Evolutionary conservation across 23 red algal genomes (phyloP), one percentile per base, ranked within the genome.

Genomic region (Gracilariopsis chorda): DNA sequence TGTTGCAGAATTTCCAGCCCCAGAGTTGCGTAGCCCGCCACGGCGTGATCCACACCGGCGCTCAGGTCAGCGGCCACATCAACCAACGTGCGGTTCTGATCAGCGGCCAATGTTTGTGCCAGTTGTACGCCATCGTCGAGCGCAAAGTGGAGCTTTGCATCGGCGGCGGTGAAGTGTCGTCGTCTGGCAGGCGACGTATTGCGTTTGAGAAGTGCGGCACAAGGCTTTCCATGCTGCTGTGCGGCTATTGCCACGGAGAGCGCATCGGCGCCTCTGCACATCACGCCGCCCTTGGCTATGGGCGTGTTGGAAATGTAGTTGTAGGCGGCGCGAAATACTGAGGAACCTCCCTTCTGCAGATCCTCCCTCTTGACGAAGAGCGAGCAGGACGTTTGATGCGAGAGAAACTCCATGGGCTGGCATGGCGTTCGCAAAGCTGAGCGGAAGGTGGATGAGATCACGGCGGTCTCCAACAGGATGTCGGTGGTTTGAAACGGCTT

Each of bases 1-100:
- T 83, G 78, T 37, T 83, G 78, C 56, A 83, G 59, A 12, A 83
- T 34, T 63, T 83, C 78, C 48, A 83, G 53, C 13, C 78, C 78
- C 35, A 83, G 34, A 46, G 78, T 83, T 41, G 78, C 78, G 42
- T 83, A 83, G 24, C 78, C 78, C 4, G 59, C 78, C 13, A 83
- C 28, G 21, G 78, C 78, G 45, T 83, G 53, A 45, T 63, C 78
- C 17, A 30, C 35, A 6, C 52, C 78, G 62, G 17, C 39, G 35
- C 40, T 49, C 8, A 83, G 51, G 44, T 61, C 59, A 4, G 53
- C 55, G 30, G 78, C 78, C 23, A 83, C 78, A 37, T 83, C 78
- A 13, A 83, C 78, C 53, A 83, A 39, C 19, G 78, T 83, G 51
- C 78, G 78, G 37, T 64, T 59, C 56, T 63, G 53, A 10, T 60